Conservation (phyloP, 1,284 basidiomycete species). For the Singerocomus inundabilis region DNA sequence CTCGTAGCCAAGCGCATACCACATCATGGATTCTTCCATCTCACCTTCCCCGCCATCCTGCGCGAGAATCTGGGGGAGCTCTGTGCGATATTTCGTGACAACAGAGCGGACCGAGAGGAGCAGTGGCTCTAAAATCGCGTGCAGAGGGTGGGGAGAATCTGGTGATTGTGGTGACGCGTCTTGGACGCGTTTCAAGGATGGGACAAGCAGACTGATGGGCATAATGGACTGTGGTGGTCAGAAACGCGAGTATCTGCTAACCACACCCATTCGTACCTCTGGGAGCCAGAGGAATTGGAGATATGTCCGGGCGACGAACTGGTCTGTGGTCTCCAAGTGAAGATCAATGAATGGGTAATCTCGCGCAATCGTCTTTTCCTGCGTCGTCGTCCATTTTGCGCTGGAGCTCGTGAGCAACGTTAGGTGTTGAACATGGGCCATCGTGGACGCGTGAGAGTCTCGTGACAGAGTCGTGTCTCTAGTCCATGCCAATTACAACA, state of each 20-base stretch:
- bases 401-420: slow-evolving; percentile 21
- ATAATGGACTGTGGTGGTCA: slow-evolving; percentile 56
- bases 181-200: slow-evolving; percentile 51
- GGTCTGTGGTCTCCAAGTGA: slow-evolving; percentile 40
- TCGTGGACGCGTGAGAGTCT: slow-evolving; percentile 10
- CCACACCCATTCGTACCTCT: slow-evolving; percentile 42
- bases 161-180: slow-evolving; percentile 18
- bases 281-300: slow-evolving; percentile 77
- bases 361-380: slow-evolving; percentile 48
- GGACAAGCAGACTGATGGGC: slow-evolving; percentile 55
- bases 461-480: not conserved
- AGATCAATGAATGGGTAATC: slow-evolving; percentile 48
- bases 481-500: not conserved
- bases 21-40: slow-evolving; percentile 70
- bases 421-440: slow-evolving; percentile 21
- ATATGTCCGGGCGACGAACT: slow-evolving; percentile 55
- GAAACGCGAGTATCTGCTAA: not conserved
- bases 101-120: slow-evolving; percentile 56
- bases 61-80: slow-evolving; percentile 55
- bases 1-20: slow-evolving; percentile 63
- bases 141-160: slow-evolving; percentile 49
- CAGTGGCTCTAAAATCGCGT: slow-evolving; percentile 53
- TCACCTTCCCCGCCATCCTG: slow-evolving; percentile 59
- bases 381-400: slow-evolving; percentile 44
- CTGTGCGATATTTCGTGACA: slow-evolving; percentile 60